A percentile compares a stretch with the other conserved stretches of the same genome.
Conservation (phyloP, 2,329 filamentous ascomycete genomes). For the Gnomoniopsis sp. region DNA sequence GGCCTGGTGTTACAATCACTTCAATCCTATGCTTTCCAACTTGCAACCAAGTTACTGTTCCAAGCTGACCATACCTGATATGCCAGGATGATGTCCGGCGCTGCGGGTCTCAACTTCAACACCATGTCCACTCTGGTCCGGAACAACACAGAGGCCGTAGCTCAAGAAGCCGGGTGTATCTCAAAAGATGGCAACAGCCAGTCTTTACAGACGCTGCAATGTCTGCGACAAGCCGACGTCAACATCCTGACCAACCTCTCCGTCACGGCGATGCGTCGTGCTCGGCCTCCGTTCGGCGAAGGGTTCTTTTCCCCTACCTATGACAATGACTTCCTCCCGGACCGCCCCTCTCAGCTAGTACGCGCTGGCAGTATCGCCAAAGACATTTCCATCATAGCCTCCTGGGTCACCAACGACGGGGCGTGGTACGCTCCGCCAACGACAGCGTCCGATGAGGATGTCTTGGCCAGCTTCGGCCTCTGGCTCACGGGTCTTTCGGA, state of each 20-base stretch:
- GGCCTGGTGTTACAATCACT: not conserved
- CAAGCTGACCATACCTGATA: not conserved
- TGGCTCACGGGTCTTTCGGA: constrained; percentile 10
- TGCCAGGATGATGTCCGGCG: constrained; percentile 28
- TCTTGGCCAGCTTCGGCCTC: constrained; percentile 21
- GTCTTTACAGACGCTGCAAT: constrained; percentile 20
- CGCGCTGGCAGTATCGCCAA: constrained; percentile 24
- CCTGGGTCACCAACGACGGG: constrained; percentile 23
- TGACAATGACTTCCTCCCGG: constrained; percentile 26
- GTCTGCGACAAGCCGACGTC: constrained; percentile 17
- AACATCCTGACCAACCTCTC: constrained; percentile 25
- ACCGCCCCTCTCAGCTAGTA: constrained; percentile 24
- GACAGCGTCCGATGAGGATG: constrained; percentile 20
- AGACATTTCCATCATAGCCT: constrained; percentile 15
- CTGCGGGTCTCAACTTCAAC: constrained; percentile 27
- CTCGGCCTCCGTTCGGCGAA: constrained; percentile 21
- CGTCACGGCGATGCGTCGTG: constrained; percentile 22
- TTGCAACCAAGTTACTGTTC: not conserved
- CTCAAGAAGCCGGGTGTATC: constrained; percentile 18
- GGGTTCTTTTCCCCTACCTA: constrained; percentile 22
- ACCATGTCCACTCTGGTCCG: constrained; percentile 23
- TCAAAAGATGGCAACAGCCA: constrained; percentile 6
- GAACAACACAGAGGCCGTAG: constrained; percentile 23
- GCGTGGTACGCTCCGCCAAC: constrained; percentile 21
- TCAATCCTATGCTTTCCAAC: not conserved